Conservation (phyloP, 2,329 filamentous ascomycete genomes). For the Phaeosphaeria sp. region DNA sequence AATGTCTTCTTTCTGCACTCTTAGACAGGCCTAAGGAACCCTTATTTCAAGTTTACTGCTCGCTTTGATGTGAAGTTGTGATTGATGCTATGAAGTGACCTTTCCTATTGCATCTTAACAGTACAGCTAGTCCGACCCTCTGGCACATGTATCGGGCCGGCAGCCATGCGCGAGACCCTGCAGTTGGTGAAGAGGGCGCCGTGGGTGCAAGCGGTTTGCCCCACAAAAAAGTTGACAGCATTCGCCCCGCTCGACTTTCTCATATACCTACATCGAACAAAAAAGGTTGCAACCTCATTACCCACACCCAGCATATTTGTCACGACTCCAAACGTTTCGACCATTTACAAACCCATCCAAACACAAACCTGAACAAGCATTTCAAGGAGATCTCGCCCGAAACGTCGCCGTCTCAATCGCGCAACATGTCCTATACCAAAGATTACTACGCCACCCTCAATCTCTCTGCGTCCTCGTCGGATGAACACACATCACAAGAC, state of each 20-base stretch:
- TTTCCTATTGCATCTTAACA: not conserved
- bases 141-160: conserved; percentile 12
- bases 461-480: conserved; percentile 14
- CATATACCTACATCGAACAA: too few species aligned
- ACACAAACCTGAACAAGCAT: not conserved
- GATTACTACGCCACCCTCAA: conserved; percentile 40
- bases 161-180: conserved; percentile 6
- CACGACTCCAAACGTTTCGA: not conserved
- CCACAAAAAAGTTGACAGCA: conserved; percentile 12
- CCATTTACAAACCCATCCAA: not conserved
- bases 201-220: conserved; percentile 5
- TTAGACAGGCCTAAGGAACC: conserved; percentile 39
- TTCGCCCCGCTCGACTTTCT: conserved; percentile 17
- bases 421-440: conserved; percentile 33
- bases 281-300: not conserved
- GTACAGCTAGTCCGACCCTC: not conserved
- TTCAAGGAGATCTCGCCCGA: too few species aligned
- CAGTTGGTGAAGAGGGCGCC: not conserved
- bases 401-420: too few species aligned
- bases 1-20: conserved; percentile 34
- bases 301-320: too few species aligned
- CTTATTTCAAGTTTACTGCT: conserved; percentile 27
- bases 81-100: not conserved
- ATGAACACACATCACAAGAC: conserved; percentile 8
- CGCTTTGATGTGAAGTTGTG: not conserved